These are phyloP conservation scores for Vitis amurensis DNA, from an alignment of 164 flowering plant species.

Conservation along the genomic window DNA sequence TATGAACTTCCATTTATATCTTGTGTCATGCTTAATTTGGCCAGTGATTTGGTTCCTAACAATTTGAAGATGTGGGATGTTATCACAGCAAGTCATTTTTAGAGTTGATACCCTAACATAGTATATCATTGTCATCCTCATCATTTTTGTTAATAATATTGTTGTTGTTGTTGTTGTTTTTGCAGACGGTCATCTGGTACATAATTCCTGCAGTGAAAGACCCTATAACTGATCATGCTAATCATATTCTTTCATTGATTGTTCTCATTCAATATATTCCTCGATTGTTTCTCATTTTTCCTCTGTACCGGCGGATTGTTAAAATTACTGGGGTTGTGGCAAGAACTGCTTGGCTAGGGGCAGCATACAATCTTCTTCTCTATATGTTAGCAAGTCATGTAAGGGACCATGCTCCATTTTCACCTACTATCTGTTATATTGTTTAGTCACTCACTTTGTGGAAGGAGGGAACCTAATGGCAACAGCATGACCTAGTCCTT, in stretches of 20 bases:
- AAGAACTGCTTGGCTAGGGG: slow-evolving; percentile 87
- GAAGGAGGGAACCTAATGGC: not conserved
- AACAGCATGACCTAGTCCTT: not conserved
- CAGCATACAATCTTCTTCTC: slow-evolving; percentile 82
- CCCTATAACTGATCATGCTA: slow-evolving; percentile 42
- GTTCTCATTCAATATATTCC: slow-evolving; percentile 91
- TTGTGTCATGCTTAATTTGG: not conserved
- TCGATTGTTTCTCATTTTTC: slow-evolving; percentile 70
- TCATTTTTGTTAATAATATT: not conserved
- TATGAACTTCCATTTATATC: not conserved
- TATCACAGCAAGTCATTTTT: not conserved
- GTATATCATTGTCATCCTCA: not conserved
- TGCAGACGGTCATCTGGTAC: slow-evolving; percentile 74
- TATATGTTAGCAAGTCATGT: slow-evolving; percentile 85
- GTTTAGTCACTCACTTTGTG: not conserved
- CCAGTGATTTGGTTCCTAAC: not conserved
- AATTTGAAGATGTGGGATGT: not conserved
- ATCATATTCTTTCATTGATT: slow-evolving; percentile 69
- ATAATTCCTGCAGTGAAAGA: slow-evolving; percentile 55
- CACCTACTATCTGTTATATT: not conserved
- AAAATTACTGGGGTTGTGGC: slow-evolving; percentile 82
- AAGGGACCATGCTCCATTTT: slow-evolving; percentile 13
- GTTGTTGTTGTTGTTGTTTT: slow-evolving; percentile 4
- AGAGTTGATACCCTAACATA: not conserved
- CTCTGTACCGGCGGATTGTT: slow-evolving; percentile 62